A percentile compares a stretch with the other conserved stretches of the same genome.
Evolutionary conservation across 345 rosid species (phyloP).

Genomic region (Stellera chamaejasme): DNA sequence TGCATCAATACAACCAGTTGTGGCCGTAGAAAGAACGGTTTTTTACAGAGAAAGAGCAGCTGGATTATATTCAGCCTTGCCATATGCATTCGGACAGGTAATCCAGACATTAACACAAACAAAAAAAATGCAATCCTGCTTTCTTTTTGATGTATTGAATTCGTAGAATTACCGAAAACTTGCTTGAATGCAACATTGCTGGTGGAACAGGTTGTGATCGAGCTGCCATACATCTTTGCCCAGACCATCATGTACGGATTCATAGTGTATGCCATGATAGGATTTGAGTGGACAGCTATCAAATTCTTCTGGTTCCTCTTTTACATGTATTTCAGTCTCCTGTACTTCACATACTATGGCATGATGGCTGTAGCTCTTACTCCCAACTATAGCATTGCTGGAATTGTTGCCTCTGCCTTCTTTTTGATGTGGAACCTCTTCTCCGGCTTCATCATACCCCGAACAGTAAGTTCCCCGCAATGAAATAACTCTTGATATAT

Average conservation of each 20-base stretch:
- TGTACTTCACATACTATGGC: conserved; percentile 57
- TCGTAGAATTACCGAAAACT: not conserved
- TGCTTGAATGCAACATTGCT: too few relatives aligned
- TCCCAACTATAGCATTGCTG: conserved; percentile 47
- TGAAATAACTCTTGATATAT: not conserved
- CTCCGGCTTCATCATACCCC: conserved; percentile 54
- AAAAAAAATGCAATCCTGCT: not conserved
- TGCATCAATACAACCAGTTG: conserved; percentile 48
- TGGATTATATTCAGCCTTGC: conserved; percentile 67
- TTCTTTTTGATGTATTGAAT: not conserved
- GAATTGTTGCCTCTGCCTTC: conserved; percentile 38
- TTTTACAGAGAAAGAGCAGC: conserved; percentile 72
- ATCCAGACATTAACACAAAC: not conserved
- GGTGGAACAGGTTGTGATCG: conserved; percentile 35
- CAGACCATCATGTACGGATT: conserved; percentile 43
- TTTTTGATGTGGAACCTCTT: conserved; percentile 50
- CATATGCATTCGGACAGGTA: conserved; percentile 73
- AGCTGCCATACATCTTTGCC: conserved; percentile 37
- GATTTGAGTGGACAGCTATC: conserved; percentile 38
- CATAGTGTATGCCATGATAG: conserved; percentile 53
- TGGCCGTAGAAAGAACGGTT: conserved; percentile 56
- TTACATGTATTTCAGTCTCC: conserved; percentile 50
- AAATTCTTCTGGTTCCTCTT: conserved; percentile 59
- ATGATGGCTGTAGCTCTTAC: conserved; percentile 65
- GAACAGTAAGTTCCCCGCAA: conserved; percentile 19